Evolutionary conservation across 2,329 filamentous ascomycete genomes (phyloP).

Genomic region (Ophiobolus disseminans): DNA sequence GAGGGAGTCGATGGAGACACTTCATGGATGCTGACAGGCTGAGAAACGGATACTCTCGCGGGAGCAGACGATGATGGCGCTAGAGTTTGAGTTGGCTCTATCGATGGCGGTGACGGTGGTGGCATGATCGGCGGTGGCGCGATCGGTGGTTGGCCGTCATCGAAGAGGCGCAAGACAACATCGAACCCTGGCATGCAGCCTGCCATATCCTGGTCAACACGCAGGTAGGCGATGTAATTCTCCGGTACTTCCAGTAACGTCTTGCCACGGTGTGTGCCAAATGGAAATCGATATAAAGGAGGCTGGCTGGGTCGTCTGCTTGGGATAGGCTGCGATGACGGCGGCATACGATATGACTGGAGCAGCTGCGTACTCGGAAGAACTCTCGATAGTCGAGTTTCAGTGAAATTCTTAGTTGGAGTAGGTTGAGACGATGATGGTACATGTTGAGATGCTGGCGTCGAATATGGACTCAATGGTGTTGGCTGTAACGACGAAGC

Average conservation of each 20-base stretch:
- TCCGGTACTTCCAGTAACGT: conserved; percentile 9
- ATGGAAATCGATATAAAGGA: conserved; percentile 3
- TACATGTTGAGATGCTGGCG: no score
- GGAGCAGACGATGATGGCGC: background rate
- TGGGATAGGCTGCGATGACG: background rate
- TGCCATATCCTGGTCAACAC: conserved; percentile 4
- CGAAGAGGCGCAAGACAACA: conserved; percentile 2
- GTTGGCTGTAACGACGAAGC: no score
- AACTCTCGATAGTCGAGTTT: background rate
- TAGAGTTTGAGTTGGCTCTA: background rate
- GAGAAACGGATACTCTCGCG: background rate
- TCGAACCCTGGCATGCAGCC: conserved; percentile 7
- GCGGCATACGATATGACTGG: no score
- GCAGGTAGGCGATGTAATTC: conserved; percentile 6
- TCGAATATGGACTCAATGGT: no score
- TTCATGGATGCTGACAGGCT: background rate
- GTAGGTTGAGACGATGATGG: no score
- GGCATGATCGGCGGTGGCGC: background rate
- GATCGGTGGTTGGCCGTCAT: conserved; percentile 1
- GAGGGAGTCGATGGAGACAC: background rate
- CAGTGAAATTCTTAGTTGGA: no score
- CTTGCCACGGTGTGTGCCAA: conserved; percentile 1
- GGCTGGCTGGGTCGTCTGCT: background rate
- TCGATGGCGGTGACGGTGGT: background rate
- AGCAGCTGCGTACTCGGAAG: background rate